These are phyloP conservation scores for Suhomyces bolitotheri DNA, from an alignment of 1,139 yeast genomes.

Conservation along the genomic window DNA sequence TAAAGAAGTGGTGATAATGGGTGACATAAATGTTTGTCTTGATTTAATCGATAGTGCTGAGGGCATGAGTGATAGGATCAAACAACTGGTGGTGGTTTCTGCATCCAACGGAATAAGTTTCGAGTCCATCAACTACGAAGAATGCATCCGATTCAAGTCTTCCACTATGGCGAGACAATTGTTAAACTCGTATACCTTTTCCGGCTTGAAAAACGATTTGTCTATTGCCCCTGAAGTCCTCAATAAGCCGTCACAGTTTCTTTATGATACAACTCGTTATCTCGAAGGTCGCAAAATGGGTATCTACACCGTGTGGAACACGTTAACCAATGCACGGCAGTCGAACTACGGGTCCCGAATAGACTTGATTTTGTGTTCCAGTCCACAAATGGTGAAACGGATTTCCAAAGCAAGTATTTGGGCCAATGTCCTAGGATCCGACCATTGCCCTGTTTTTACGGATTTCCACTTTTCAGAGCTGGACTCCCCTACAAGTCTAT, in stretches of 20 bases:
- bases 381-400: constrained; percentile 33
- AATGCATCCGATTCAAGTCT: constrained; percentile 43
- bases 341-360: constrained; percentile 86
- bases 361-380: constrained; percentile 63
- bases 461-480: constrained; percentile 47
- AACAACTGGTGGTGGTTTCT: constrained; percentile 20
- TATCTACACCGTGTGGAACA: constrained; percentile 93
- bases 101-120: constrained; percentile 28
- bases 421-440: constrained; percentile 78
- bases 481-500: background rate
- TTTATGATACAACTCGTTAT: constrained; percentile 67
- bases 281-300: constrained; percentile 57
- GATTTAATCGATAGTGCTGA: constrained; percentile 86
- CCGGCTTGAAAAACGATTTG: constrained; percentile 13
- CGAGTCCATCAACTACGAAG: constrained; percentile 41
- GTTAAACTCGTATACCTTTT: constrained; percentile 39
- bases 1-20: constrained; percentile 73
- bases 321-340: constrained; percentile 73
- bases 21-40: constrained; percentile 81
- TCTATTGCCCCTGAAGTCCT: constrained; percentile 7
- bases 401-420: constrained; percentile 60
- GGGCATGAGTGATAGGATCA: constrained; percentile 47
- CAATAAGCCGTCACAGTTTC: constrained; percentile 24
- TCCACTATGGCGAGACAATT: constrained; percentile 44
- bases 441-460: constrained; percentile 88